Evolutionary conservation across 345 rosid species (phyloP), one percentile per base, ranked within the genome.

Genomic region (Brassica rapa): DNA sequence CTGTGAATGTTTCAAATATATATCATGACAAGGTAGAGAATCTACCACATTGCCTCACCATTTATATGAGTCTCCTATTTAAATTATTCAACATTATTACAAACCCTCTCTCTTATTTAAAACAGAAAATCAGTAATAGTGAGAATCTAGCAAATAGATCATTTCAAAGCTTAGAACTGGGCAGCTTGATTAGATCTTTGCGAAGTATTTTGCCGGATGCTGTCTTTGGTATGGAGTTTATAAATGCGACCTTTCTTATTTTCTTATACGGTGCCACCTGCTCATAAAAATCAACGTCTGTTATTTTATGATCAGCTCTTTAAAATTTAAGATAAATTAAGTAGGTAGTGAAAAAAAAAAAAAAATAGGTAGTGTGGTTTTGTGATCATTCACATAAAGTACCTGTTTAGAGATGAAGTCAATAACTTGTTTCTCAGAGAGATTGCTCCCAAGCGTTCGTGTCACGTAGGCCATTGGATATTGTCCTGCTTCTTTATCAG

Each of bases 221-320:
- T 72, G 88, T 92, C 81, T 88, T 94, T 4, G 96, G 98, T 15
- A 94, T 81, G 14, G 92, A 85, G 49, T 77, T 78, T 8, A 77
- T 77, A 8, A 77, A 77, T 10, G 70, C 64, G 4, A 70, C 75
- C 76, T 82, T 86, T 57, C 97, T 82, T 4, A 93, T 73, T 65
- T 86, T 88, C 74, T 93, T 93, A 79, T 91, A 93, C 0, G 98
- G 93, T 0, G 97, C 97, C 32, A 91, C 98, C 98, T 93, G 74
- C 3, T 61, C 6, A 51, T 55, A 19, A 27, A 62, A 71, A 24
- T 30, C 6, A 15, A 63, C 4, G 12, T 30, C 1, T n/a, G 3
- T 29, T 29, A 29, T 29, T 62, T 25, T 29, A 10, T 62, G 4
- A 62, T 1, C 66, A 62, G 7, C 39, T 62, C 21, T 29, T 7